A percentile compares a stretch with the other conserved stretches of the same genome.
These are phyloP conservation scores for Apiotrichum gracile DNA, from an alignment of 1,284 basidiomycete genomes.

Conservation along the genomic window DNA sequence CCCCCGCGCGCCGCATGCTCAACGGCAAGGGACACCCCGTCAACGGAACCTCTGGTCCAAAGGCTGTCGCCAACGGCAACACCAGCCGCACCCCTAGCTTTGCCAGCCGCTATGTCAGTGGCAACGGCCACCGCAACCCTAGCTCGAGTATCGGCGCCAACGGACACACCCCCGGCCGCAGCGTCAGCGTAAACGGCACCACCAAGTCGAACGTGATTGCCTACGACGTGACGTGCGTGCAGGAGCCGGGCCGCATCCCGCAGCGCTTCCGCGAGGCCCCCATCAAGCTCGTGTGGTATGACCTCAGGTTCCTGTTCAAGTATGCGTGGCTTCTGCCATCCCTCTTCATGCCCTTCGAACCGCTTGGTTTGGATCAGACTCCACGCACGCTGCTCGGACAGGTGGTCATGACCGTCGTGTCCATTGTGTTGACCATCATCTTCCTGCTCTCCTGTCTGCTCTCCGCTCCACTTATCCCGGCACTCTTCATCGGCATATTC, in stretches of 20 bases:
- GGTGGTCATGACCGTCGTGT: slow-evolving; percentile 14
- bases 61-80: too few species aligned
- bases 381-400: slow-evolving; percentile 11
- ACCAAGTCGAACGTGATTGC: slow-evolving; percentile 6
- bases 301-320: slow-evolving; percentile 11
- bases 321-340: slow-evolving; percentile 10
- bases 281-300: slow-evolving; percentile 6
- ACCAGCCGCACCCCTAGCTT: too few species aligned
- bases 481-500: slow-evolving; percentile 1
- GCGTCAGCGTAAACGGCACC: background rate
- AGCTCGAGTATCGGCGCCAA: background rate
- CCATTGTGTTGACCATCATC: slow-evolving; percentile 15
- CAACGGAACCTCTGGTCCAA: too few species aligned
- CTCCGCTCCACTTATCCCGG: background rate
- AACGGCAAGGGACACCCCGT: too few species aligned
- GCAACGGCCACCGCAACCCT: too few species aligned
- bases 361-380: slow-evolving; percentile 9
- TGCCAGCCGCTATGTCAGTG: too few species aligned
- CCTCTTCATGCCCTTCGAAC: slow-evolving; percentile 14
- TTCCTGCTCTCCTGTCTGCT: background rate
- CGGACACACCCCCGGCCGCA: background rate
- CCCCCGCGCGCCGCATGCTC: too few species aligned
- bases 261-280: slow-evolving; percentile 4
- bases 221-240: slow-evolving; percentile 8
- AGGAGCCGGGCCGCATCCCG: background rate